Base-by-base conservation (phyloP, 352 stramenopile species). In the Pythium biforme region DNA sequence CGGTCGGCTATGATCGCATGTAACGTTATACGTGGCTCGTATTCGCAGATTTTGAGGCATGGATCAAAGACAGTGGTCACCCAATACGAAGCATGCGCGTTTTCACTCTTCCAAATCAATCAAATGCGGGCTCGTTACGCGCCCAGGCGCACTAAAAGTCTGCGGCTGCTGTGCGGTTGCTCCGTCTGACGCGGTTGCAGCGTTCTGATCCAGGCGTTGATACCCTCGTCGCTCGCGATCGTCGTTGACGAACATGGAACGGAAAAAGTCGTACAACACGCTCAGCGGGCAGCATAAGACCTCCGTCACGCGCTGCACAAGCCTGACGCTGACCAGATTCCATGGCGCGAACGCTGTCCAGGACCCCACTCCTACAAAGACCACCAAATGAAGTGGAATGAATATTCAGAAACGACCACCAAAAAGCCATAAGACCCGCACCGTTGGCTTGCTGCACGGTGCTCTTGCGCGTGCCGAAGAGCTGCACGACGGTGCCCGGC, bases 401-500 rank as follows among this genome's bases (percentile, higher is more conserved):
- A 43, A 4, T 14, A 14, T n/a, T 4, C 12, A 17, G 31, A 37
- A 11, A 37, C 8, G n/a, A 34, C 31, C 31, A 34, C 31, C 31
- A 34, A 34, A 34, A 34, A 34, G 5, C 31, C 5, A 34, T 5
- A 5, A 34, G 5, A 10, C 31, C 10, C 31, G 25, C 51, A 64
- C 56, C 56, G 15, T 20, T 55, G 0, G 17, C n/a, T 31, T 45
- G 47, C 14, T 64, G 55, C 20, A n/a, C 26, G 15, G 48, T 33
- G 29, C 68, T 63, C 59, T 81, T 90, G 37, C 72, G 70, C 15
- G 81, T 92, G 5, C 86, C 86, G 59, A 94, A 89, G 53, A 94
- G 78, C 77, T 94, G 86, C 40, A 94, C 83, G 22, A 90, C 76
- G 0, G 80, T 78, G 27, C 86, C 83, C 15, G 86, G 86, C 86